These are phyloP conservation scores for Coniochaeta ligniaria DNA, from an alignment of 2,329 filamentous ascomycete genomes.

Conservation along the genomic window DNA sequence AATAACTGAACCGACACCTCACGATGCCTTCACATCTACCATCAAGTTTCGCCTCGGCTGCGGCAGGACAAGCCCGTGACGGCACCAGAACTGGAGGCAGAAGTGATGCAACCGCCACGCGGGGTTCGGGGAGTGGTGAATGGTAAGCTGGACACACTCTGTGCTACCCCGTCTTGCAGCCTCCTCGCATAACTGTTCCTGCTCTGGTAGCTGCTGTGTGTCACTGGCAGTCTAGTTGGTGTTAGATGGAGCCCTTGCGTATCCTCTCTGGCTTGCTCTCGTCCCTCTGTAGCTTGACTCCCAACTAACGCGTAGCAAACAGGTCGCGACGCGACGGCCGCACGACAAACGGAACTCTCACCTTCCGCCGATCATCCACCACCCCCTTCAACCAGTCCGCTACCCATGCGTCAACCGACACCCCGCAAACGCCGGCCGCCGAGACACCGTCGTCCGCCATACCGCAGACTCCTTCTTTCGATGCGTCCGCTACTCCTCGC, in stretches of 20 bases:
- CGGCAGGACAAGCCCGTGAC: conserved; percentile 66
- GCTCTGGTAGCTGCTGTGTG: neutral
- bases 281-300: neutral
- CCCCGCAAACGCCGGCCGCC: conserved; percentile 21
- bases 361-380: conserved; percentile 57
- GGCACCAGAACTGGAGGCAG: conserved; percentile 44
- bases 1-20: conserved; percentile 2
- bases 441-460: conserved; percentile 9
- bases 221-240: neutral
- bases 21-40: conserved; percentile 66
- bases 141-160: conserved; percentile 50
- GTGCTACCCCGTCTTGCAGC: neutral
- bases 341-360: conserved; percentile 55
- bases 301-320: neutral
- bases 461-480: conserved; percentile 16
- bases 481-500: conserved; percentile 44
- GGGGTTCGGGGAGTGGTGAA: conserved; percentile 55
- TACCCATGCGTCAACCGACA: conserved; percentile 18
- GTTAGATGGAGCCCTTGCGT: neutral
- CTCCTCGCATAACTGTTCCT: neutral
- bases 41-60: conserved; percentile 78
- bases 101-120: conserved; percentile 39
- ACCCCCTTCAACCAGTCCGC: conserved; percentile 35
- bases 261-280: neutral
- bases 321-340: conserved; percentile 54